These are phyloP conservation scores for Hypomontagnella submonticulosa DNA, from an alignment of 495 filamentous ascomycete species.

Conservation along the genomic window DNA sequence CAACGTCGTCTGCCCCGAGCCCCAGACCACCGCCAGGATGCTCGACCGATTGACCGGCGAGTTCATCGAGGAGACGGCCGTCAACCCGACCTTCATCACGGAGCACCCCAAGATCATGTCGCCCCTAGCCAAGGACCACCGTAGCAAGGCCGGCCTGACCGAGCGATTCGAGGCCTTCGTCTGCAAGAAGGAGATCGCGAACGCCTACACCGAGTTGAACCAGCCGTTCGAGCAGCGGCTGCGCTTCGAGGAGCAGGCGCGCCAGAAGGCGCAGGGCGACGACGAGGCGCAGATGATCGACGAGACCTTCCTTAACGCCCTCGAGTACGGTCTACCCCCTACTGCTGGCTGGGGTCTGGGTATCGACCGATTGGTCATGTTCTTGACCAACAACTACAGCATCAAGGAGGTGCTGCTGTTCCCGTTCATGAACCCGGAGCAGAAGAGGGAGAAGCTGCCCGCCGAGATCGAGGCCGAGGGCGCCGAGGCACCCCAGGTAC, in stretches of 20 bases:
- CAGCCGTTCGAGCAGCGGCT: conserved; percentile 93
- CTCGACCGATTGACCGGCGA: conserved; percentile 96
- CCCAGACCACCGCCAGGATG: conserved; percentile 95
- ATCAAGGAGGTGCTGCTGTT: conserved; percentile 98
- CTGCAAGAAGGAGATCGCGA: conserved; percentile 95
- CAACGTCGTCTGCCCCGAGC: conserved; percentile 88
- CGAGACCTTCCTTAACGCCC: conserved; percentile 83
- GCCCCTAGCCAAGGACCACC: conserved; percentile 94
- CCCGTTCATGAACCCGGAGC: conserved; percentile 66
- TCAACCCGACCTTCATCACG: conserved; percentile 96
- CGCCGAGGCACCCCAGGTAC: conserved; percentile 33
- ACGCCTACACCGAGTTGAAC: conserved; percentile 98
- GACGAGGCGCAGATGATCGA: conserved; percentile 97
- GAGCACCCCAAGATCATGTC: conserved; percentile 76
- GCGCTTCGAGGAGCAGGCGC: conserved; percentile 95
- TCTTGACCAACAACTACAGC: conserved; percentile 90
- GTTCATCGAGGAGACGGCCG: conserved; percentile 91
- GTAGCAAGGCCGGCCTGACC: conserved; percentile 81
- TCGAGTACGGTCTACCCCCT: conserved; percentile 89
- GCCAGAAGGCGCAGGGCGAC: conserved; percentile 95
- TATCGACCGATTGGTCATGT: conserved; percentile 97
- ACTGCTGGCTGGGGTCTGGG: conserved; percentile 98
- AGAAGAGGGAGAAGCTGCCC: conserved; percentile 31
- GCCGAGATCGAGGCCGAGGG: conserved; percentile 8
- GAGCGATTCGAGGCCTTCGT: conserved; percentile 98